These are phyloP conservation scores for Pythium pyrilobum DNA, from an alignment of 352 stramenopile species.

Conservation along the genomic window DNA sequence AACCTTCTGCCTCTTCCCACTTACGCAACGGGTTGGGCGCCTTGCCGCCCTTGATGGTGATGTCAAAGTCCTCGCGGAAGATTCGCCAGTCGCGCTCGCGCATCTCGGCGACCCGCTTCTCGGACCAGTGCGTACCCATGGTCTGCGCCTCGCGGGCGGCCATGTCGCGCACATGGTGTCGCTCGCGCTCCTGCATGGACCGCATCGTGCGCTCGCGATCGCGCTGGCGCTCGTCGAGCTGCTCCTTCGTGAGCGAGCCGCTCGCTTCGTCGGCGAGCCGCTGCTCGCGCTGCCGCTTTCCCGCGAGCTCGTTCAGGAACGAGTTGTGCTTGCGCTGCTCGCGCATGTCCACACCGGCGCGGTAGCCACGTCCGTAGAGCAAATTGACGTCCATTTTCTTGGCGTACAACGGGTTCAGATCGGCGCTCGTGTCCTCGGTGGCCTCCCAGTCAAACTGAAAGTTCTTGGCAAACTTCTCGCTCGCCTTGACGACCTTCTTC, in stretches of 20 bases:
- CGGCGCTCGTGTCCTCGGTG: constrained; percentile 87
- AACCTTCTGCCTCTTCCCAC: constrained; percentile 70
- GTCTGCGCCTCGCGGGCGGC: constrained; percentile 59
- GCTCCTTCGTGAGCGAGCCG: constrained; percentile 47
- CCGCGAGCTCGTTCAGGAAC: constrained; percentile 82
- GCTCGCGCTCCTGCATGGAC: constrained; percentile 69
- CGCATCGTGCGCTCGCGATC: constrained; percentile 65
- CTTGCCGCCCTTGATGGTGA: constrained; percentile 87
- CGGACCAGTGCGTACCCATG: constrained; percentile 88
- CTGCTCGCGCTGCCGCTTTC: constrained; percentile 84
- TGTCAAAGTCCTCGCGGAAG: constrained; percentile 99
- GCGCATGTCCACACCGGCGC: constrained; percentile 90
- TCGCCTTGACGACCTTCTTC: constrained; percentile 90
- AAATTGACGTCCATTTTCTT: constrained; percentile 88
- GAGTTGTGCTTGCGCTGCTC: constrained; percentile 91
- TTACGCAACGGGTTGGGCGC: constrained; percentile 93
- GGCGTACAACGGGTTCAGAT: constrained; percentile 90
- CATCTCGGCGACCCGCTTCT: constrained; percentile 94
- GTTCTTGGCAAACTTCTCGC: constrained; percentile 91
- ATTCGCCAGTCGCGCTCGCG: constrained; percentile 98
- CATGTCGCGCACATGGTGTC: constrained; percentile 56
- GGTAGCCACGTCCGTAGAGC: constrained; percentile 90
- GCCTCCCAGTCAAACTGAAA: constrained; percentile 95
- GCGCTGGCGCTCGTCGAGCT: constrained; percentile 54
- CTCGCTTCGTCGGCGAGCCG: constrained; percentile 58